phyloP scores from a whole-genome alignment of 2,329 filamentous ascomycete genomes.

The Raffaelea deltoideospora region DNA sequence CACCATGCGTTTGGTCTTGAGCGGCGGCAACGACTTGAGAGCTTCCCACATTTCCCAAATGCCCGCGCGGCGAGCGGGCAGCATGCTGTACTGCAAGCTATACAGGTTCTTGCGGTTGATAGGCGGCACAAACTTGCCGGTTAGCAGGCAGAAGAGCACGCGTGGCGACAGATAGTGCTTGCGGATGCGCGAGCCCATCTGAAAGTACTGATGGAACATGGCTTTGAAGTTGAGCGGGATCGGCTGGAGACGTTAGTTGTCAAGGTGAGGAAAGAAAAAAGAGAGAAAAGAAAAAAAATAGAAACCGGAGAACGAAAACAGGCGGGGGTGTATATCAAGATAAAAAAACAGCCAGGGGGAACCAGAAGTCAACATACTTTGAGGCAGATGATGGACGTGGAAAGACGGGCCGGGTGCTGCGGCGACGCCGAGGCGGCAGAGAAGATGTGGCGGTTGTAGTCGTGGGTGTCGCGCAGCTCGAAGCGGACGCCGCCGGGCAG shows the following conservation, averaged over 20 bases:
- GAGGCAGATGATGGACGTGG: conserved; percentile 71
- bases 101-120: conserved; percentile 92
- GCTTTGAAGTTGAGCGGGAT: conserved; percentile 79
- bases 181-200: conserved; percentile 78
- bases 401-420: conserved; percentile 33
- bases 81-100: conserved; percentile 94
- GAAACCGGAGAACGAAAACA: neutral
- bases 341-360: too few species aligned
- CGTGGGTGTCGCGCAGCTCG: conserved; percentile 64
- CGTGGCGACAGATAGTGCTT: conserved; percentile 89
- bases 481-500: conserved; percentile 82
- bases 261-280: neutral
- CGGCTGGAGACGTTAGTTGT: conserved; percentile 36
- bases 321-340: too few species aligned
- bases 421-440: too few species aligned
- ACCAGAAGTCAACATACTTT: too few species aligned
- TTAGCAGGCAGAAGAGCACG: conserved; percentile 76
- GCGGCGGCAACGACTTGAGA: conserved; percentile 36
- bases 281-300: neutral
- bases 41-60: conserved; percentile 77
- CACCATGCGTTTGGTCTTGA: conserved; percentile 23
- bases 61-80: conserved; percentile 65
- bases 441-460: conserved; percentile 22
- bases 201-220: conserved; percentile 96
- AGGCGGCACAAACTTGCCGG: conserved; percentile 84